Evolutionary conservation across 2,329 filamentous ascomycete species (phyloP), one percentile per base, ranked within the genome.

Genomic region (Ophiostoma fasciatum): DNA sequence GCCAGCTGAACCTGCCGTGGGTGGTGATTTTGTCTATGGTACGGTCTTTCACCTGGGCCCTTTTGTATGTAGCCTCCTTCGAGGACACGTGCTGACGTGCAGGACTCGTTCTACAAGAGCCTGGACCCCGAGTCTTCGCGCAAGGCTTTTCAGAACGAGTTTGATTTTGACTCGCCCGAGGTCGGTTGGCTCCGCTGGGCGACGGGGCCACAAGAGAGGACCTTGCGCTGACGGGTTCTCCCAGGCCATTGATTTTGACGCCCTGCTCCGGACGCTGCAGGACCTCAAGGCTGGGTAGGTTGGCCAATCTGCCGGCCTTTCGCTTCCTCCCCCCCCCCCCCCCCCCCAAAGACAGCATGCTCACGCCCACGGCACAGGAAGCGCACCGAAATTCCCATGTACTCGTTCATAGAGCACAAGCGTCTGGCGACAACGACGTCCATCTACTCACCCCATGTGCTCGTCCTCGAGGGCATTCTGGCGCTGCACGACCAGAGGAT

Each of bases 101-200:
- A 93, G 84, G 90, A 98, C 58, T 94, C 88, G 11, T 98, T 94
- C 58, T 98, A 98, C 62, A 96, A 94, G 60, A 80, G 78, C 14
- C 62, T 98, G 47, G 80, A 74, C 14, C 66, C 76, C 3, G 85
- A 87, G 51, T 68, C 90, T 52, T 88, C 83, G 35, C 73, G 64
- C 45, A 70, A 74, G 48, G 90, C 90, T 1, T 94, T 94, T 58
- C 62, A 63, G 41, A 94, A 94, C 52, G 84, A 96, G 53, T 94
- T 82, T 57, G 90, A 98, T 53, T 94, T 98, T 59, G 90, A 98
- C 55, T 78, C 87, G 8, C 90, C 90, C 12, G 75, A 87, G 45
- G 70, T 71, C 57, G 49, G 55, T 35, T 35, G 22, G 22, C 22
- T 20, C 26, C 7, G 7, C 25, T 17, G 6, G n/a, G n/a, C n/a